phyloP scores from a whole-genome alignment of 768 basidiomycete species.

The Psilocybe sp. region DNA sequence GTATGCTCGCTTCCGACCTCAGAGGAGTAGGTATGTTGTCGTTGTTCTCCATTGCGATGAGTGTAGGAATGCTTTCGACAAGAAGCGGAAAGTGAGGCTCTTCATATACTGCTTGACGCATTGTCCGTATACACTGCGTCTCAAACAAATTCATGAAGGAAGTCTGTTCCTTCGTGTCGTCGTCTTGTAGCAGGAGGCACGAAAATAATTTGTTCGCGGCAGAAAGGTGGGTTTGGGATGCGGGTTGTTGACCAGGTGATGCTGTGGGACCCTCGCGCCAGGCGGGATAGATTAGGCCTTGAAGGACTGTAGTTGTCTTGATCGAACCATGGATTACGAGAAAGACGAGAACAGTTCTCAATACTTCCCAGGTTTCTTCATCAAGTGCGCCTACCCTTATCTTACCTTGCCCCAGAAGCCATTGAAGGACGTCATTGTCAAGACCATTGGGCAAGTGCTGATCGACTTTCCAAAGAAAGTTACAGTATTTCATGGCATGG shows the following conservation, averaged over 20 bases:
- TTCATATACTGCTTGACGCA: conserved; percentile 64
- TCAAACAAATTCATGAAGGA: conserved; percentile 56
- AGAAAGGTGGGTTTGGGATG: conserved; percentile 50
- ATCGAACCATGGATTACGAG: conserved; percentile 67
- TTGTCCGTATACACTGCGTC: conserved; percentile 65
- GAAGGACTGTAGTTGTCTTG: conserved; percentile 67
- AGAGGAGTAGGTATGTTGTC: conserved; percentile 45
- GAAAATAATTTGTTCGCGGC: conserved; percentile 65
- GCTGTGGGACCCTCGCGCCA: conserved; percentile 60
- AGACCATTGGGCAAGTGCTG: conserved; percentile 74
- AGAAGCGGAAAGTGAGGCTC: conserved; percentile 65
- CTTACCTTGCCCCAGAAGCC: conserved; percentile 70
- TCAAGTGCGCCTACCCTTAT: conserved; percentile 58
- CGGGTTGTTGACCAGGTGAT: conserved; percentile 32
- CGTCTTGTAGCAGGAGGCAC: conserved; percentile 54
- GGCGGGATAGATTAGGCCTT: conserved; percentile 75
- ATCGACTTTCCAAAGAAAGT: conserved; percentile 71
- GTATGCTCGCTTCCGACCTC: conserved; percentile 42
- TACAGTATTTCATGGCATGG: conserved; percentile 64
- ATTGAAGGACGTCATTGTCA: conserved; percentile 65
- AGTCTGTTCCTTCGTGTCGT: conserved; percentile 33
- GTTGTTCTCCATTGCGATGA: conserved; percentile 72
- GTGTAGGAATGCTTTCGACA: conserved; percentile 60
- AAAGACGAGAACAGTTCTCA: conserved; percentile 60
- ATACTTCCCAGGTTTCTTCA: conserved; percentile 64